These are phyloP conservation scores for Diaporthe humulicola DNA, from an alignment of 2,329 filamentous ascomycete species.

Conservation along the genomic window DNA sequence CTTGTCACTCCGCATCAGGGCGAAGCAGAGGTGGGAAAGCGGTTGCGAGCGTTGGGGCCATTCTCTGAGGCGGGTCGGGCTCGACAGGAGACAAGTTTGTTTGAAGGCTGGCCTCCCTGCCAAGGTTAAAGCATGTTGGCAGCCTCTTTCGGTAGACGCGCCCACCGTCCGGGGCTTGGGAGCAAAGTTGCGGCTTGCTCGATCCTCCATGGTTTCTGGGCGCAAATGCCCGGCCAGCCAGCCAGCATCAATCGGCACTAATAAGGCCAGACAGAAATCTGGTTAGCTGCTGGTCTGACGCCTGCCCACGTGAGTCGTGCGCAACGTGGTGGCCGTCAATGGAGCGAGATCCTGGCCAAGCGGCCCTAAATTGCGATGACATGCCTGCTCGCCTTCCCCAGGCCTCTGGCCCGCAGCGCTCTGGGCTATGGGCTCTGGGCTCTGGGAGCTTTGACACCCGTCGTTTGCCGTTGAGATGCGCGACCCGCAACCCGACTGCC, in stretches of 20 bases:
- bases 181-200: slow-evolving; percentile 4
- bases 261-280: neutral
- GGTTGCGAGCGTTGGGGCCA: slow-evolving; percentile 9
- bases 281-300: neutral
- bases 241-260: slow-evolving; percentile 6
- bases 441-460: slow-evolving; percentile 10
- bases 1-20: neutral
- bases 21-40: slow-evolving; percentile 5
- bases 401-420: too few species aligned
- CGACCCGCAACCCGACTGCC: slow-evolving; percentile 15
- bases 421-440: too few species aligned
- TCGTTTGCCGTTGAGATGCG: neutral
- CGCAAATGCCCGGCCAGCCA: neutral
- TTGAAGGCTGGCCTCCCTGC: neutral
- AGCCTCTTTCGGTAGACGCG: neutral
- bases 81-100: slow-evolving; percentile 10
- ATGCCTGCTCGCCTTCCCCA: slow-evolving; percentile 3
- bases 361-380: slow-evolving; percentile 14
- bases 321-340: slow-evolving; percentile 14
- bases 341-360: slow-evolving; percentile 18
- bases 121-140: slow-evolving; percentile 12
- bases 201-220: neutral
- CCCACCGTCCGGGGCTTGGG: neutral
- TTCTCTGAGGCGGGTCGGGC: neutral
- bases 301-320: neutral